Base-by-base conservation (phyloP, 495 filamentous ascomycete species). In the Cairneyella variabilis region DNA sequence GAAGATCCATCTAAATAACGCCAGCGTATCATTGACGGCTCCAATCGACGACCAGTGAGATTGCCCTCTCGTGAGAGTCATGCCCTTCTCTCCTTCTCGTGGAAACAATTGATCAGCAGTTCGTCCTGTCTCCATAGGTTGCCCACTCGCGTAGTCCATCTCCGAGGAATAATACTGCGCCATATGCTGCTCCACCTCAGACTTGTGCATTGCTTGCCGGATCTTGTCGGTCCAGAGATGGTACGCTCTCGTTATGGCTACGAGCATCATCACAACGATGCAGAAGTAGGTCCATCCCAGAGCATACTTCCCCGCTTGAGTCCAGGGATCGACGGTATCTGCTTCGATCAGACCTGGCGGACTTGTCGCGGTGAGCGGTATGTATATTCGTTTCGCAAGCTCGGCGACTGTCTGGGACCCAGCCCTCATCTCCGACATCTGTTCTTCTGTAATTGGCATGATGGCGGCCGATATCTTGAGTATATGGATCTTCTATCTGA, bases 141-240 rank as follows among this genome's bases (percentile, higher is more conserved):
- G 10, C 23, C 79, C 80, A 60, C 88, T 76, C 60, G 85, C 78
- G 61, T 86, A 84, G 51, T 86, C 86, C 54, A 80, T 78, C 44
- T 83, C 80, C 25, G 84, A 82, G 65, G 70, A 85, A 58, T 64
- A 74, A 58, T 64, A 74, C 5, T 60, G 23, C 3, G 21, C 20
- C 28, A 56, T 69, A 41, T 59, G 76, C 60, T 74, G 71, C 65
- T 76, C 71, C 63, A 83, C 74, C 60, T 84, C 79, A 60, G 92
- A 85, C 70, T 88, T 89, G 70, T 90, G 83, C 45, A 90, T 79
- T 40, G 88, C 90, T 56, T 89, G 86, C 55, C 90, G 76, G 44
- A 92, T 85, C 71, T 89, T 91, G 73, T 96, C 90, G 34, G 88
- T 87, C 83, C 88, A 93, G 46, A 80, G 84, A 66, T 95, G 84